phyloP scores from a whole-genome alignment of 2,329 filamentous ascomycete genomes.

The Talaromyces sp. region DNA sequence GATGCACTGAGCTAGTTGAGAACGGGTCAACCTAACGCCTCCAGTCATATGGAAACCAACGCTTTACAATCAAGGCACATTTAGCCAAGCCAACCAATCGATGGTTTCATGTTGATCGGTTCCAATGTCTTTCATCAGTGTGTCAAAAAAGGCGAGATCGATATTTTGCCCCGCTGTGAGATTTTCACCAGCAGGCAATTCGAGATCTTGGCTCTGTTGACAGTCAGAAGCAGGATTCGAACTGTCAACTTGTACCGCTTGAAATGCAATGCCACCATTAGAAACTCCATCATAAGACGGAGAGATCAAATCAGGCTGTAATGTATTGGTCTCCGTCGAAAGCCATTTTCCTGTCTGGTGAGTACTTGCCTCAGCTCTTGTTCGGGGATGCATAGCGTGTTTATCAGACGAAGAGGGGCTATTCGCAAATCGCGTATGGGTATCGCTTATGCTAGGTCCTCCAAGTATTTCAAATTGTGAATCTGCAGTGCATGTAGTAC shows the following conservation, averaged over 20 bases:
- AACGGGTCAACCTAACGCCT: no score
- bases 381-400: no score
- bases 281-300: background rate
- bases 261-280: background rate
- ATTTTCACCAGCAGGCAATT: background rate
- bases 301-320: background rate
- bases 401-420: background rate
- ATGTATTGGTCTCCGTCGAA: background rate
- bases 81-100: background rate
- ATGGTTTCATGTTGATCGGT: background rate
- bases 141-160: slow-evolving; percentile 9
- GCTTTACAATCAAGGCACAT: background rate
- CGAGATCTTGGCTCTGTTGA: background rate
- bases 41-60: background rate
- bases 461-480: no score
- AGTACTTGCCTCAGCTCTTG: no score
- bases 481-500: background rate
- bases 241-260: background rate
- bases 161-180: background rate
- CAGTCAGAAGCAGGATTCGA: background rate
- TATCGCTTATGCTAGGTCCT: no score
- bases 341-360: no score
- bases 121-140: background rate
- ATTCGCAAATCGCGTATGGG: no score
- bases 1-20: no score